These are phyloP conservation scores for Debaryomyces maramus DNA, from an alignment of 805 yeast species.

Conservation along the genomic window DNA sequence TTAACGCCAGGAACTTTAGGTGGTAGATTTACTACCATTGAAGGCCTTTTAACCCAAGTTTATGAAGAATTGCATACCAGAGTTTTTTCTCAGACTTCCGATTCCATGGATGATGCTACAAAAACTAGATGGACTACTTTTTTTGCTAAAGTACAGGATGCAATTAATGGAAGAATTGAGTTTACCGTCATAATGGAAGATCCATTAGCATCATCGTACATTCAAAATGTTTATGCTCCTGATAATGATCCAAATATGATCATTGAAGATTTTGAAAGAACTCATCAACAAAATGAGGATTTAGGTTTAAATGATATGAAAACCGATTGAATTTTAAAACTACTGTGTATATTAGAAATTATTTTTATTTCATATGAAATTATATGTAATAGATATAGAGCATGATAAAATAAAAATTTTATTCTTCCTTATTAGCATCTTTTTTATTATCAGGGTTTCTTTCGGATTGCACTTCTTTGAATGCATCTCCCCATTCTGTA, in stretches of 20 bases:
- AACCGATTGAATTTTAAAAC: constrained; percentile 19
- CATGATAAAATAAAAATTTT: neutral
- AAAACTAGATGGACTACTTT: constrained; percentile 81
- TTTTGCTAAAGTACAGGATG: constrained; percentile 71
- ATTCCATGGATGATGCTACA: constrained; percentile 81
- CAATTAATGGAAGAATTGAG: constrained; percentile 74
- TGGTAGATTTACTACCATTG: constrained; percentile 96
- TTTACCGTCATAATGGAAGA: constrained; percentile 91
- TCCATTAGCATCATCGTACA: constrained; percentile 92
- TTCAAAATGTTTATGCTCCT: constrained; percentile 98
- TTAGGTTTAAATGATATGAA: constrained; percentile 71
- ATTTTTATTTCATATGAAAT: no score
- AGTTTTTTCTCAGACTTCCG: constrained; percentile 83
- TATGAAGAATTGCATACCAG: constrained; percentile 82
- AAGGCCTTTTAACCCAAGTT: constrained; percentile 88
- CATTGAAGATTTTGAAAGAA: constrained; percentile 87
- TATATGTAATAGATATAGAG: no score
- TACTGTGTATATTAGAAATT: neutral
- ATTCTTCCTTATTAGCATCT: constrained; percentile 3
- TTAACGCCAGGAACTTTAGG: constrained; percentile 96
- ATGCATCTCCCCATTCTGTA: constrained; percentile 27
- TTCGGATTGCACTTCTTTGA: constrained; percentile 18
- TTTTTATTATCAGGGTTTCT: constrained; percentile 5
- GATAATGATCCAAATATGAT: constrained; percentile 96
- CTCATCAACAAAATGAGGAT: constrained; percentile 85